Evolutionary conservation across 2,329 filamentous ascomycete genomes (phyloP).

Genomic region (Cladosporium cucumerinum): DNA sequence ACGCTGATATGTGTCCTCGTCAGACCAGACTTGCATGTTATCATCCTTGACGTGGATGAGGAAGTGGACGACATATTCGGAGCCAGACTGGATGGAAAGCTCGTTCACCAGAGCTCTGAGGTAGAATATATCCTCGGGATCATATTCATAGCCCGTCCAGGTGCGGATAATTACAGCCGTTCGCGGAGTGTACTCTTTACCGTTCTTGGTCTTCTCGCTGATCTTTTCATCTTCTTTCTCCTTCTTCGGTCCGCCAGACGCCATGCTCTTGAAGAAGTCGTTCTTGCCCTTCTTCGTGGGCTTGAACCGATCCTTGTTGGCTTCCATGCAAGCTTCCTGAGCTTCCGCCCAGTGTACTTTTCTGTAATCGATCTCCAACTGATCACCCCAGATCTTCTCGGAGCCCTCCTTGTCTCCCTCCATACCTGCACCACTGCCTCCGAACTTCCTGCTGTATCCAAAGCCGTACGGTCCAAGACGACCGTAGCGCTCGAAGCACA

Average conservation of each 20-base stretch:
- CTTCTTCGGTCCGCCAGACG: conserved; percentile 28
- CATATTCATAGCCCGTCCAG: conserved; percentile 78
- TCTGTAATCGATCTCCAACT: conserved; percentile 71
- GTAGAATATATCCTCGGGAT: conserved; percentile 75
- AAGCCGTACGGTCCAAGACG: conserved; percentile 85
- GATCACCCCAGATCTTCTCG: conserved; percentile 72
- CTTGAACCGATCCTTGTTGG: conserved; percentile 68
- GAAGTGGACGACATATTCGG: conserved; percentile 80
- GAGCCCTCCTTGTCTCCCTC: conserved; percentile 78
- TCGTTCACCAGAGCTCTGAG: conserved; percentile 79
- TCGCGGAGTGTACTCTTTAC: conserved; percentile 41
- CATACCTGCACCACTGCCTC: conserved; percentile 80
- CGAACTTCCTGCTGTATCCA: conserved; percentile 74
- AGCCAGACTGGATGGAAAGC: conserved; percentile 71
- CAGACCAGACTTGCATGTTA: conserved; percentile 75
- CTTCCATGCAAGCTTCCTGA: conserved; percentile 68
- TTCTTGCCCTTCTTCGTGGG: conserved; percentile 34
- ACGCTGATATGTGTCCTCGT: conserved; percentile 67
- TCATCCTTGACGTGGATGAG: conserved; percentile 80
- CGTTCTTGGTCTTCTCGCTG: conserved; percentile 17
- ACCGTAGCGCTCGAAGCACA: conserved; percentile 92
- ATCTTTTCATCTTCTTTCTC: conserved; percentile 26
- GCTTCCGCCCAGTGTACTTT: conserved; percentile 74
- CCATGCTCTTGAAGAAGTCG: conserved; percentile 42
- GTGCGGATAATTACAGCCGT: conserved; percentile 79